Percentiles rank a stretch among this genome's conserved stretches.
These are phyloP conservation scores for Claviceps maximensis DNA, from an alignment of 2,329 filamentous ascomycete genomes.

Conservation along the genomic window DNA sequence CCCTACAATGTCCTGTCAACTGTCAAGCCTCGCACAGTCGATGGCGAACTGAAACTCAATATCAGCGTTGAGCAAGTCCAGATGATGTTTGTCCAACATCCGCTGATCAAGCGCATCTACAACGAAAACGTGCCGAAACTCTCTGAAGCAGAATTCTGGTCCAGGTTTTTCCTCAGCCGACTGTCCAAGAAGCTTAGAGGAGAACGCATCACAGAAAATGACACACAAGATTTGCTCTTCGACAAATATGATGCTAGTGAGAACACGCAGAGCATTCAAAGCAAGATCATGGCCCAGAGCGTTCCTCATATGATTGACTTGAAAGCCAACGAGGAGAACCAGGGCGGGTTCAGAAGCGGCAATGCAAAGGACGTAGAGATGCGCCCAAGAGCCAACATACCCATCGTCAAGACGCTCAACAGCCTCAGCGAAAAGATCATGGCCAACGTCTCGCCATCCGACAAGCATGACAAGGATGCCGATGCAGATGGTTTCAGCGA, in stretches of 20 bases:
- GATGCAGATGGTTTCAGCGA: constrained; percentile 64
- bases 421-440: constrained; percentile 87
- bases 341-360: constrained; percentile 67
- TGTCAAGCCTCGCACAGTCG: constrained; percentile 52
- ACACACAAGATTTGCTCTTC: constrained; percentile 64
- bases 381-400: constrained; percentile 68
- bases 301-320: constrained; percentile 86
- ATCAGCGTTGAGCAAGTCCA: constrained; percentile 87
- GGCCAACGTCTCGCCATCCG: constrained; percentile 69
- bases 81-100: constrained; percentile 86
- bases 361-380: constrained; percentile 86
- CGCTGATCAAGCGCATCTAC: constrained; percentile 78
- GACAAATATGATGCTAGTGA: constrained; percentile 74
- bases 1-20: constrained; percentile 89
- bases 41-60: constrained; percentile 57
- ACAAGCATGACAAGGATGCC: constrained; percentile 50
- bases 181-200: constrained; percentile 86
- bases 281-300: constrained; percentile 44
- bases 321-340: constrained; percentile 88
- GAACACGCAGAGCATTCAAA: constrained; percentile 41
- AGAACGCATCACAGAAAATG: constrained; percentile 68
- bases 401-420: constrained; percentile 82
- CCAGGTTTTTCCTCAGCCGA: constrained; percentile 81
- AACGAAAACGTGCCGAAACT: constrained; percentile 83
- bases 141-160: constrained; percentile 76